Conservation (phyloP, 129 eudicot genomes). For the Flaveria ramosissima region DNA sequence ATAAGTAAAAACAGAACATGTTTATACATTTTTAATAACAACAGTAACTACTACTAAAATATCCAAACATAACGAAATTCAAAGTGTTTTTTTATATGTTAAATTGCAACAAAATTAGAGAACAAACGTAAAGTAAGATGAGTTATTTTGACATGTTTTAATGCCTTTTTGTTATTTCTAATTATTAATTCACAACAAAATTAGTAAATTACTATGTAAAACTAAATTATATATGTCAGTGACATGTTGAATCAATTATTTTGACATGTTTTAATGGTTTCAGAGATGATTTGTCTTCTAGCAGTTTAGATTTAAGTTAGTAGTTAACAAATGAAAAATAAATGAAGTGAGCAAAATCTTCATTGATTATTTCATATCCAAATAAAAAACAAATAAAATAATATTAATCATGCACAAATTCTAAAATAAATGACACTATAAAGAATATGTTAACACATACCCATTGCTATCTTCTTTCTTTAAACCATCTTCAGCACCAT, state of each 20-base stretch:
- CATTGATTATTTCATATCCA: not conserved
- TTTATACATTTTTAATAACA: not conserved
- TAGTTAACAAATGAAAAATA: not conserved
- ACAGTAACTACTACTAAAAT: not conserved
- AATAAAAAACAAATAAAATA: not conserved
- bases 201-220: not conserved
- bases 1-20: no score
- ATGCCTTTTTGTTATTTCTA: not conserved
- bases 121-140: not conserved
- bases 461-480: slow-evolving; percentile 30
- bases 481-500: slow-evolving; percentile 27
- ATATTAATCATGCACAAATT: not conserved
- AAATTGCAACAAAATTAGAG: not conserved
- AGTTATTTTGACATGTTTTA: not conserved
- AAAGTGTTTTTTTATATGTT: not conserved
- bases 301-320: not conserved
- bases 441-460: slow-evolving; percentile 30
- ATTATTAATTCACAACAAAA: not conserved
- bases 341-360: not conserved
- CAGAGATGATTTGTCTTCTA: not conserved
- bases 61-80: not conserved
- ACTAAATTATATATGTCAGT: not conserved
- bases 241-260: not conserved
- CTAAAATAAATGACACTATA: slow-evolving; percentile 6
- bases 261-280: not conserved